Percentiles rank a stretch among this genome's conserved stretches.
Conservation (phyloP, 352 stramenopile genomes). For the Globisporangium polare region DNA sequence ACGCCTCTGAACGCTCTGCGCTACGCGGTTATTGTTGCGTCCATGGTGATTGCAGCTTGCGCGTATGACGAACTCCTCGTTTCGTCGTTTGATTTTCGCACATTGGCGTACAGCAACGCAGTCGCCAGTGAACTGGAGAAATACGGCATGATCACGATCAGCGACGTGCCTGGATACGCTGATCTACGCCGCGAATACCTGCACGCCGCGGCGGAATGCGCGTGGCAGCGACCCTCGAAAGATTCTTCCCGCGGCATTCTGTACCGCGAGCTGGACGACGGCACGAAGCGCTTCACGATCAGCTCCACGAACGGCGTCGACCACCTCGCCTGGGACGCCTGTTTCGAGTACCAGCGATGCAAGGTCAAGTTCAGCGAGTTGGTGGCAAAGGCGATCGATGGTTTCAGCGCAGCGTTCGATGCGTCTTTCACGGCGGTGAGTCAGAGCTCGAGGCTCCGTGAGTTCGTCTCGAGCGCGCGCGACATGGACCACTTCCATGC, state of each 20-base stretch:
- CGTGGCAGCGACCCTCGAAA: neutral
- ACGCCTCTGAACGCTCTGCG: neutral
- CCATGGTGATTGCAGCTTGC: neutral
- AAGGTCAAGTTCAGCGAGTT: slow-evolving; percentile 16
- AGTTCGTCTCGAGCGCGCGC: slow-evolving; percentile 7
- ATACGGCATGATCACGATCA: slow-evolving; percentile 16
- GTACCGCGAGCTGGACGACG: slow-evolving; percentile 14
- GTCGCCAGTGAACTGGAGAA: slow-evolving; percentile 11
- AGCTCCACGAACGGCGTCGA: slow-evolving; percentile 14
- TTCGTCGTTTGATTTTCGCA: slow-evolving; percentile 12
- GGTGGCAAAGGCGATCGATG: slow-evolving; percentile 8
- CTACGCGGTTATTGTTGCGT: neutral
- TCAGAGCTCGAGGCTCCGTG: slow-evolving; percentile 1
- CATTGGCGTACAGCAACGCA: slow-evolving; percentile 4
- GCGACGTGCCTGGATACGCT: slow-evolving; percentile 9
- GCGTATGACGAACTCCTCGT: slow-evolving; percentile 3
- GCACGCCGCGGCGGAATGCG: slow-evolving; percentile 8
- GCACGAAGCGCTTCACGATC: slow-evolving; percentile 20
- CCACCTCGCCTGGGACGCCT: neutral
- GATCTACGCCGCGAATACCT: slow-evolving; percentile 12
- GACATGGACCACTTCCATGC: slow-evolving; percentile 25
- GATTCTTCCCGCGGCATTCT: slow-evolving; percentile 6
- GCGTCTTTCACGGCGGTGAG: neutral
- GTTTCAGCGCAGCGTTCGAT: slow-evolving; percentile 14
- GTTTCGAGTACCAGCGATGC: slow-evolving; percentile 14